Conservation (phyloP, 139 green algal genomes). For the Closterium sp. region DNA sequence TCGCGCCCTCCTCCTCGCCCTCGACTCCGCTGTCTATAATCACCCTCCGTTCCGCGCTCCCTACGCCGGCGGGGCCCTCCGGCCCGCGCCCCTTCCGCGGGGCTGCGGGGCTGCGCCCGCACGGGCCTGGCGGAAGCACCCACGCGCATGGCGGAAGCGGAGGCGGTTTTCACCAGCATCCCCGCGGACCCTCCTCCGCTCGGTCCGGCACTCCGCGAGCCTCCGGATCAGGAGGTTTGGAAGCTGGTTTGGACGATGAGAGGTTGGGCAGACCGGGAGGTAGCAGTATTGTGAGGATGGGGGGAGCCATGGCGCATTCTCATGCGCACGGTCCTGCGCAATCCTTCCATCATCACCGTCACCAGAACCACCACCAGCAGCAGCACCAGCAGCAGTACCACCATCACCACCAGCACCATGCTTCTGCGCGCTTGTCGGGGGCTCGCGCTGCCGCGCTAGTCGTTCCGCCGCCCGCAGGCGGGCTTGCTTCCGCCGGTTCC, state of each 20-base stretch:
- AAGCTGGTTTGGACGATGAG: conserved; percentile 1
- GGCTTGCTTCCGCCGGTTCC: neutral
- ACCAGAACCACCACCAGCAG: neutral
- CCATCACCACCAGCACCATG: neutral
- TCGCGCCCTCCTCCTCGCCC: neutral
- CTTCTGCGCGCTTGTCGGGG: neutral
- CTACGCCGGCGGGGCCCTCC: conserved; percentile 10
- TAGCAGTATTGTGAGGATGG: neutral
- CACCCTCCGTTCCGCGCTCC: conserved; percentile 13
- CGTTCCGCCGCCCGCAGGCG: neutral
- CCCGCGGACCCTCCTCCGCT: neutral
- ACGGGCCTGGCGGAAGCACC: neutral
- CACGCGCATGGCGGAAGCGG: neutral
- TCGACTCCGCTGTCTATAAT: neutral
- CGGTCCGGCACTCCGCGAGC: neutral
- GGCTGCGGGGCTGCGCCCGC: neutral
- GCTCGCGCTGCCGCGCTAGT: neutral
- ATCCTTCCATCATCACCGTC: neutral
- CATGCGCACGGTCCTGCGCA: neutral
- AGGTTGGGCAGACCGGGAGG: neutral
- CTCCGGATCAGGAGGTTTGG: neutral
- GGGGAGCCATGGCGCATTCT: neutral
- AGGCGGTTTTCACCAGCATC: neutral
- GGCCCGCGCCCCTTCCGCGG: conserved; percentile 5
- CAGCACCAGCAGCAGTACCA: neutral